Base-by-base conservation (phyloP, 2,329 filamentous ascomycete species). In the Apiospora marii region DNA sequence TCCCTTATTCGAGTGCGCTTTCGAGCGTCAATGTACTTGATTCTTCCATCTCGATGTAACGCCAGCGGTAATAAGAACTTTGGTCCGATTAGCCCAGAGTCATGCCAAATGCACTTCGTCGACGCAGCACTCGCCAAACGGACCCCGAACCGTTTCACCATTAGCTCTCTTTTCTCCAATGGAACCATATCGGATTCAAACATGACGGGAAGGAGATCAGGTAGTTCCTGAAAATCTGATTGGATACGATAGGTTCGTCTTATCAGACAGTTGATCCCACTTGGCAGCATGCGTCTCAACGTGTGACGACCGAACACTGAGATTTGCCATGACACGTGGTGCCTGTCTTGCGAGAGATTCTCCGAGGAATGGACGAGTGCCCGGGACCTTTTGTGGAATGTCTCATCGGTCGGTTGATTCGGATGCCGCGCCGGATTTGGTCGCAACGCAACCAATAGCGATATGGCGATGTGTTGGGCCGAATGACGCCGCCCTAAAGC, bases 341-440 rank as follows among this genome's bases (percentile, higher is more conserved):
- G 58, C 34, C 30, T 41, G 58, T 64, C 58, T 64, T 64, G 53
- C 34, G 58, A 37, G 30, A n/a, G 34, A n/a, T 64, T 8, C 30
- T 37, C 34, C 58, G 58, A 64, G 58, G 34, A 64, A 64, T 41
- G 53, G 53, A 10, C 37, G 37, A 61, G 30, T 3, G n/a, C 1
- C 53, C 53, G 30, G 30, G 19, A 13, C 30, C 30, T 64, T 41
- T 41, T 41, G 58, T 64, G 22, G 12, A n/a, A 64, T 64, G 58
- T 64, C 58, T 64, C 58, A 64, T 64, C 22, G 34, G 58, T 64
- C 58, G 58, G 58, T 64, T 64, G 58, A 64, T 19, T 64, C 58
- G 58, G 58, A 64, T 64, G 58, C 19, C 30, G 41, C 58, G 34
- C 58, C 58, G 58, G 58, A 64, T 41, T 41, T 64, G 58, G 58